Conservation (phyloP, 1,284 basidiomycete species). For the Trametes pubescens region DNA sequence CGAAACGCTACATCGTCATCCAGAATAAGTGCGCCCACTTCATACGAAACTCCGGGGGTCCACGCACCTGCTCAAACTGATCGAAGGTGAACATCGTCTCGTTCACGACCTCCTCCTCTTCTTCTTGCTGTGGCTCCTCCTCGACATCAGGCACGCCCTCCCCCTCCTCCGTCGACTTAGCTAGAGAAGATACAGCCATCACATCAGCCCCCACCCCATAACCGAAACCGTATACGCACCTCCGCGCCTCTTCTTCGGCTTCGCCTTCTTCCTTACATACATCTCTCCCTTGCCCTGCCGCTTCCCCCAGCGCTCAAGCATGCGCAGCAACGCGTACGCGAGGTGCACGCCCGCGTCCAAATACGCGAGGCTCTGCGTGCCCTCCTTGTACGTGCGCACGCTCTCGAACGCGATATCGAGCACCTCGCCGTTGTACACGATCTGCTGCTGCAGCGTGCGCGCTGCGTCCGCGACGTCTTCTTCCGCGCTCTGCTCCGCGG, state of each 20-base stretch:
- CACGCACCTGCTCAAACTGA: slow-evolving; percentile 82
- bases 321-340: slow-evolving; percentile 81
- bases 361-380: slow-evolving; percentile 75
- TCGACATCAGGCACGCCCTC: slow-evolving; percentile 73
- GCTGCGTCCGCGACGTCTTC: slow-evolving; percentile 79
- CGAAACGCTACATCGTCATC: slow-evolving; percentile 71
- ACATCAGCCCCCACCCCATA: background rate
- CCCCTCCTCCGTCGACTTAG: slow-evolving; percentile 52
- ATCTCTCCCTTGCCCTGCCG: slow-evolving; percentile 65
- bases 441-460: slow-evolving; percentile 82
- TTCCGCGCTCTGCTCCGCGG: slow-evolving; percentile 44
- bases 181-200: slow-evolving; percentile 25
- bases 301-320: slow-evolving; percentile 90
- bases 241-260: slow-evolving; percentile 59
- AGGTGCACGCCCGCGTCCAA: slow-evolving; percentile 87
- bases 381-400: slow-evolving; percentile 78
- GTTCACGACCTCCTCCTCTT: slow-evolving; percentile 68
- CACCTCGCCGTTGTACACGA: slow-evolving; percentile 94
- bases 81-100: slow-evolving; percentile 93
- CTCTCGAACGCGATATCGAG: slow-evolving; percentile 87
- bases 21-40: background rate
- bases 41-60: slow-evolving; percentile 4
- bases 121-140: slow-evolving; percentile 59
- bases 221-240: slow-evolving; percentile 25
- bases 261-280: slow-evolving; percentile 80